Evolutionary conservation across 2,329 filamentous ascomycete genomes (phyloP).

Genomic region (Calonectria hawksworthii): DNA sequence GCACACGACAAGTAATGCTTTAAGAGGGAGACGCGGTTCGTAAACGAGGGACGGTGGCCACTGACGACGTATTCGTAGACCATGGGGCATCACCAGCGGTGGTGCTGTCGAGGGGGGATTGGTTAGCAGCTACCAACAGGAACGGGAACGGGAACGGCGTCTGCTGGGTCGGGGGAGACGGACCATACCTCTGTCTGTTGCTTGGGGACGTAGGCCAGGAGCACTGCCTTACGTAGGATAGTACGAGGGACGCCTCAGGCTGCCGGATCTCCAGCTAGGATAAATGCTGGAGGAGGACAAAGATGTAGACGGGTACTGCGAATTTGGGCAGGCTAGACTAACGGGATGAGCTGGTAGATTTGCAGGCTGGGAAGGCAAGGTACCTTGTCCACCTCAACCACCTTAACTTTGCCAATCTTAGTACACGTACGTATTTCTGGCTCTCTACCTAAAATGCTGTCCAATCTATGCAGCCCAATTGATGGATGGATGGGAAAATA

Average conservation of each 20-base stretch:
- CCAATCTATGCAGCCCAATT: background rate
- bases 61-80: constrained; percentile 38
- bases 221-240: constrained; percentile 6
- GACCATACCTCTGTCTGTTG: constrained; percentile 21
- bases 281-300: constrained; percentile 22
- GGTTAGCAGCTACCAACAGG: constrained; percentile 29
- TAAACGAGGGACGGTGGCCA: constrained; percentile 44
- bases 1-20: constrained; percentile 37
- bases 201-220: background rate
- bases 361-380: constrained; percentile 8
- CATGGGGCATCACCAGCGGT: constrained; percentile 44
- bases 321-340: constrained; percentile 22
- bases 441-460: background rate
- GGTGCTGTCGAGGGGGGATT: constrained; percentile 32
- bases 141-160: constrained; percentile 15
- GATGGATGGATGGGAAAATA: background rate
- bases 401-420: constrained; percentile 2
- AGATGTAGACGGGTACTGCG: constrained; percentile 13
- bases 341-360: constrained; percentile 13
- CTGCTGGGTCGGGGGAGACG: constrained; percentile 5
- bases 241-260: constrained; percentile 21
- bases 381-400: constrained; percentile 20
- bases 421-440: constrained; percentile 3
- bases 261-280: constrained; percentile 24
- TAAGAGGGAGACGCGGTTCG: constrained; percentile 38